These are phyloP conservation scores for Penicillium cinerascens DNA, from an alignment of 495 filamentous ascomycete genomes.

Conservation along the genomic window DNA sequence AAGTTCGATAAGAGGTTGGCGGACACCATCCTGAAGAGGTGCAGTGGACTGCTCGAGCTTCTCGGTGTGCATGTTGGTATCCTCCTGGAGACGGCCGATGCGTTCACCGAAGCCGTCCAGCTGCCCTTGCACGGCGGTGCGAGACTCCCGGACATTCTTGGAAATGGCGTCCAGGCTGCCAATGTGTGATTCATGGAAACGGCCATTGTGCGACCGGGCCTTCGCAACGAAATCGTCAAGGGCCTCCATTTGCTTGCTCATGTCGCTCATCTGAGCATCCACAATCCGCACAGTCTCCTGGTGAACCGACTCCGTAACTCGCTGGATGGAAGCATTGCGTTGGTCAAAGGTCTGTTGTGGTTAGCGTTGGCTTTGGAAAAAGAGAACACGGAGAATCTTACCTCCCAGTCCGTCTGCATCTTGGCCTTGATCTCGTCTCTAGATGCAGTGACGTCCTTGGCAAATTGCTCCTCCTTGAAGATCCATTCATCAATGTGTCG, in stretches of 20 bases:
- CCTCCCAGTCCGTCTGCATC: conserved; percentile 85
- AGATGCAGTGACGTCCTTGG: conserved; percentile 67
- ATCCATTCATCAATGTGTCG: conserved; percentile 74
- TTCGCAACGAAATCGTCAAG: conserved; percentile 87
- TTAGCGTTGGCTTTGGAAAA: conserved; percentile 24
- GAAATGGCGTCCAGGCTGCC: conserved; percentile 59
- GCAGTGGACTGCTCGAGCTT: conserved; percentile 53
- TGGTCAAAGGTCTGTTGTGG: conserved; percentile 63
- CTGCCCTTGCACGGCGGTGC: conserved; percentile 61
- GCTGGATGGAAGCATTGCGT: conserved; percentile 74
- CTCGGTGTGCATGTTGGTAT: conserved; percentile 54
- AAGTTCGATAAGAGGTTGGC: conserved; percentile 66
- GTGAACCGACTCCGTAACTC: conserved; percentile 80
- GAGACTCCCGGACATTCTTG: conserved; percentile 63
- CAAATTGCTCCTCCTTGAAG: conserved; percentile 60
- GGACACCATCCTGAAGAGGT: conserved; percentile 56
- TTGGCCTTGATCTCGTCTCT: conserved; percentile 72
- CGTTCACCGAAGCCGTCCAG: conserved; percentile 59
- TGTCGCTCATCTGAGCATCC: conserved; percentile 79
- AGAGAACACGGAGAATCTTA: conserved; percentile 38
- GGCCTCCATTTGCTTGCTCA: conserved; percentile 80
- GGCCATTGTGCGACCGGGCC: conserved; percentile 75
- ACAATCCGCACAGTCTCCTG: conserved; percentile 90
- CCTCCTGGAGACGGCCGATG: conserved; percentile 58
- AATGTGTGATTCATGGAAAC: conserved; percentile 65